Percentiles rank a stretch among this genome's conserved stretches.
These are phyloP conservation scores for Diaporthe capsici DNA, from an alignment of 2,329 filamentous ascomycete genomes.

Conservation along the genomic window DNA sequence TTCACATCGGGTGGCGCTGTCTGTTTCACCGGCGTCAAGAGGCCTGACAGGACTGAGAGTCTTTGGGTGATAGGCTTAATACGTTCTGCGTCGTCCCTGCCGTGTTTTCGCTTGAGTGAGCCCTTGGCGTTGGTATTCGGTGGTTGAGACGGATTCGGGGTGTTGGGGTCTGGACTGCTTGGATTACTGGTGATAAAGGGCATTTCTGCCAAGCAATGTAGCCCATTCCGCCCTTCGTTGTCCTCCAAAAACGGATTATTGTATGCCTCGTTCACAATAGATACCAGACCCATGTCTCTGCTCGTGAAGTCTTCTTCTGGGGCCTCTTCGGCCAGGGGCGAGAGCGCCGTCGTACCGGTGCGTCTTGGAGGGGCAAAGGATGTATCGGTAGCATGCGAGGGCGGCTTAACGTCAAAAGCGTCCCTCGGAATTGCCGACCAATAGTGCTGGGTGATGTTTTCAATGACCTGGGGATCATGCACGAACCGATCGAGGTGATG, in stretches of 20 bases:
- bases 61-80: conserved; percentile 43
- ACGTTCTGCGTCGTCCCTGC: conserved; percentile 48
- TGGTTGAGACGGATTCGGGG: conserved; percentile 44
- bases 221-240: conserved; percentile 65
- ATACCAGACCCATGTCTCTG: conserved; percentile 54
- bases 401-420: conserved; percentile 60
- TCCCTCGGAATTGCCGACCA: conserved; percentile 56
- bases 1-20: conserved; percentile 56
- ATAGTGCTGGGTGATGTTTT: conserved; percentile 46
- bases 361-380: conserved; percentile 30
- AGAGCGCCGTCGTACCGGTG: conserved; percentile 40
- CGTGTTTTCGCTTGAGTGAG: conserved; percentile 55
- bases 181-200: conserved; percentile 54
- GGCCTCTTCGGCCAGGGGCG: conserved; percentile 43
- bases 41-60: conserved; percentile 46
- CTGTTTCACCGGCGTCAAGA: conserved; percentile 46
- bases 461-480: conserved; percentile 50
- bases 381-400: conserved; percentile 42
- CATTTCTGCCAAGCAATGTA: conserved; percentile 71
- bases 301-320: conserved; percentile 45
- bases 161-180: conserved; percentile 41
- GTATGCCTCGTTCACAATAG: conserved; percentile 53
- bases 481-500: conserved; percentile 55
- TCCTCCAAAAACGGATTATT: conserved; percentile 56
- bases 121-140: conserved; percentile 38